Evolutionary conservation across 148 eudicot genomes (phyloP).

Genomic region (Silene latifolia): DNA sequence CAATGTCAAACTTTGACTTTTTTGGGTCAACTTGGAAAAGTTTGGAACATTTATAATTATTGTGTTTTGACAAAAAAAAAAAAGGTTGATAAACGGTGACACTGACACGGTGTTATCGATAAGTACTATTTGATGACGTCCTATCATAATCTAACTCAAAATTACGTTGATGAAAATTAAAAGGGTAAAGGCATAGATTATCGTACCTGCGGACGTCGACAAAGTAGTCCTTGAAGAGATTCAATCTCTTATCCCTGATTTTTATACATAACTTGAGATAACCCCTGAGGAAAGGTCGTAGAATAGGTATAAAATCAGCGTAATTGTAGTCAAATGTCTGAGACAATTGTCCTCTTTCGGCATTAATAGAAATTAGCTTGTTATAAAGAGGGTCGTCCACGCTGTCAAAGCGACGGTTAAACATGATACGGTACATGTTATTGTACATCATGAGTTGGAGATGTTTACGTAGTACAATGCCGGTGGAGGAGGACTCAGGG

Average conservation of each 20-base stretch:
- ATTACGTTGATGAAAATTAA: neutral
- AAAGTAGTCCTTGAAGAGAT: slow-evolving; percentile 73
- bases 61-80: too few species aligned
- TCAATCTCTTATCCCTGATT: slow-evolving; percentile 60
- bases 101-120: too few species aligned
- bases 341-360: slow-evolving; percentile 67
- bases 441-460: slow-evolving; percentile 80
- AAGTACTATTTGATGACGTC: too few species aligned
- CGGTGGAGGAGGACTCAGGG: slow-evolving; percentile 45
- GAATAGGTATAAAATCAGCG: slow-evolving; percentile 77
- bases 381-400: slow-evolving; percentile 59
- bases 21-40: too few species aligned
- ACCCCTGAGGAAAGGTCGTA: slow-evolving; percentile 73
- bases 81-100: too few species aligned
- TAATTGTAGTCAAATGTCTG: slow-evolving; percentile 88
- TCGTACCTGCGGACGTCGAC: slow-evolving; percentile 75
- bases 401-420: slow-evolving; percentile 60
- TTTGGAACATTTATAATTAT: too few species aligned
- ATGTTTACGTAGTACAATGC: slow-evolving; percentile 54
- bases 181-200: neutral
- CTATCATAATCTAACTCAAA: too few species aligned
- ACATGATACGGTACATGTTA: slow-evolving; percentile 79
- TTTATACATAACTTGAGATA: slow-evolving; percentile 63
- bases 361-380: slow-evolving; percentile 65
- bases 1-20: too few species aligned